Conservation (phyloP, 371 early-diverging fungal species). For the Mucor mucedo region DNA sequence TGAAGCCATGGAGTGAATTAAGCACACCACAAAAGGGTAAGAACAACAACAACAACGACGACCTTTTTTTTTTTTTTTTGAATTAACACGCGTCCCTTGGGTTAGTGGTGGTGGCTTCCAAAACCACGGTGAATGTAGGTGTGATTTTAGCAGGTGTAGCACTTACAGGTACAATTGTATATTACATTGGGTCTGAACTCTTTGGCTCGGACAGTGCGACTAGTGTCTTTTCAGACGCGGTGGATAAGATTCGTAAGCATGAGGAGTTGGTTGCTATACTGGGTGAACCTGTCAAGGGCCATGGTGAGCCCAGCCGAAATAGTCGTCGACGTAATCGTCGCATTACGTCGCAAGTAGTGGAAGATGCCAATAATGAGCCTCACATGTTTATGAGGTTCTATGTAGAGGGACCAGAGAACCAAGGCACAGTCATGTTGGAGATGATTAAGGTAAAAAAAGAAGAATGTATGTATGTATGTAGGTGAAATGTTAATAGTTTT, state of each 20-base stretch:
- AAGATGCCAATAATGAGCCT: constrained; percentile 43
- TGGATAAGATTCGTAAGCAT: constrained; percentile 42
- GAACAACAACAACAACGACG: background rate
- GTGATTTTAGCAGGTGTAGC: constrained; percentile 45
- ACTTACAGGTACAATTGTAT: constrained; percentile 40
- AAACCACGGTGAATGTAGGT: constrained; percentile 45
- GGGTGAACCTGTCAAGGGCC: constrained; percentile 48
- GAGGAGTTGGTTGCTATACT: constrained; percentile 28
- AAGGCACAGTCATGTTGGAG: constrained; percentile 53
- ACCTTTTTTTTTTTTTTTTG: background rate
- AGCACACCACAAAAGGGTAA: constrained; percentile 51
- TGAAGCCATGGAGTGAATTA: constrained; percentile 52
- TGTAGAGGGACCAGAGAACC: constrained; percentile 52
- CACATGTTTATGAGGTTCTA: constrained; percentile 60
- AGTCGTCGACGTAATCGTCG: constrained; percentile 51
- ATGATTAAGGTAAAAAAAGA: constrained; percentile 46
- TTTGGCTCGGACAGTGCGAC: constrained; percentile 50
- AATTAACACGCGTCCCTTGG: background rate
- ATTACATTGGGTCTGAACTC: constrained; percentile 44
- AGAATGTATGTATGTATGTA: background rate
- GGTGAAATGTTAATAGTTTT: background rate
- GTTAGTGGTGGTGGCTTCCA: constrained; percentile 48
- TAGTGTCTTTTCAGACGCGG: constrained; percentile 46
- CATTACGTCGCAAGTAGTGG: constrained; percentile 45
- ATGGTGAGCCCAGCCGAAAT: constrained; percentile 53